phyloP scores from a whole-genome alignment of 306 rosid species.

The Prinsepia uniflora region DNA sequence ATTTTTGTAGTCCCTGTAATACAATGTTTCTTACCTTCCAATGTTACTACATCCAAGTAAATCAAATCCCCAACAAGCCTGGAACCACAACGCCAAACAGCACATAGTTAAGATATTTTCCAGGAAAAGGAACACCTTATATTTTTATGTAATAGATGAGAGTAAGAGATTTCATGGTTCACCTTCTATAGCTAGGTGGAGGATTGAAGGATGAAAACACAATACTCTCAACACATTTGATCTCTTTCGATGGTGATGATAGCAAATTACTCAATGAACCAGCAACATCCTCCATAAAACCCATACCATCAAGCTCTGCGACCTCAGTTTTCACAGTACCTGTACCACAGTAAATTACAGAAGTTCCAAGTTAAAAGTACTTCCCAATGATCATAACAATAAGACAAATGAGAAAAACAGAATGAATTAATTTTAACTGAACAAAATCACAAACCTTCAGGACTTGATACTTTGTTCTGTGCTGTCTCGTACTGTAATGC shows the following conservation, averaged over 20 bases:
- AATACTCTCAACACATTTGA: constrained; percentile 78
- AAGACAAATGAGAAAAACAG: constrained; percentile 10
- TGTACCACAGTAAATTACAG: constrained; percentile 32
- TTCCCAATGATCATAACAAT: constrained; percentile 7
- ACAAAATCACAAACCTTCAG: constrained; percentile 57
- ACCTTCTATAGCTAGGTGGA: constrained; percentile 97
- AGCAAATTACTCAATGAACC: constrained; percentile 83
- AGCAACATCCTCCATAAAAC: constrained; percentile 90
- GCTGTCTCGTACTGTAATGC: constrained; percentile 75
- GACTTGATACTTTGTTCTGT: constrained; percentile 60
- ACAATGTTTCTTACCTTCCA: constrained; percentile 80
- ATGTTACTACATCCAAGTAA: constrained; percentile 83
- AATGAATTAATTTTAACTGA: neutral
- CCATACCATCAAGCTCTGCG: constrained; percentile 85
- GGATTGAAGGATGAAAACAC: constrained; percentile 97
- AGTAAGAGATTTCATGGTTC: constrained; percentile 1
- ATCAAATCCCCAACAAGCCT: constrained; percentile 98
- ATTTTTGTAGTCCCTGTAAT: constrained; percentile 77
- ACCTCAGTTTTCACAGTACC: constrained; percentile 62
- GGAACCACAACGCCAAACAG: constrained; percentile 27
- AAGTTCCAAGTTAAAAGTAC: constrained; percentile 21
- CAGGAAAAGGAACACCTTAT: neutral
- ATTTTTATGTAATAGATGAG: neutral
- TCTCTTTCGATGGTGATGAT: constrained; percentile 62
- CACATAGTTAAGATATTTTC: constrained; percentile 3